phyloP scores from a whole-genome alignment of 192 early-diverging fungal species.

The Mortierella antarctica region DNA sequence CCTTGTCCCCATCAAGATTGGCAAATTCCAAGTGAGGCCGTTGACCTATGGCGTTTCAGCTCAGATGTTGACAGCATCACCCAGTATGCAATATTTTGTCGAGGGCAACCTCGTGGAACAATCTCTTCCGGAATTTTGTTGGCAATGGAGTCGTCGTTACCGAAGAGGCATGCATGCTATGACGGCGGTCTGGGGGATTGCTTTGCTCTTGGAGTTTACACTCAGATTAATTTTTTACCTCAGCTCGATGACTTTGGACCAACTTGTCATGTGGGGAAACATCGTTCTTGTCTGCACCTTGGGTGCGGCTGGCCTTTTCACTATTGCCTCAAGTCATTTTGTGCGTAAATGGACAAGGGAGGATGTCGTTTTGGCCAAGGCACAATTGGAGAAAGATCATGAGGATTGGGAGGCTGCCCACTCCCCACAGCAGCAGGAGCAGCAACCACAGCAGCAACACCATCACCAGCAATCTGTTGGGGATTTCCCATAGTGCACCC shows the following conservation, averaged over 20 bases:
- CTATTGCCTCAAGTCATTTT: slow-evolving; percentile 7
- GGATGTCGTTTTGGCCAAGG: slow-evolving; percentile 19
- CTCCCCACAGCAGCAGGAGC: neutral
- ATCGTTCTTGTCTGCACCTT: slow-evolving; percentile 30
- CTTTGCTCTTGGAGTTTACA: slow-evolving; percentile 57
- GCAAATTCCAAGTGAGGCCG: slow-evolving; percentile 45
- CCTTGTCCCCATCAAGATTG: slow-evolving; percentile 49
- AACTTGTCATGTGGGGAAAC: slow-evolving; percentile 52
- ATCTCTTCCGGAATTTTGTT: slow-evolving; percentile 47
- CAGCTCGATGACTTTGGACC: slow-evolving; percentile 48
- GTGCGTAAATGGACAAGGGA: slow-evolving; percentile 13
- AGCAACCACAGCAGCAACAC: too few species aligned
- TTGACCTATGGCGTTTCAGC: slow-evolving; percentile 52
- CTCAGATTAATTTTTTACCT: slow-evolving; percentile 48
- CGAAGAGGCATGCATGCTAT: slow-evolving; percentile 40
- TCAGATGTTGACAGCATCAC: slow-evolving; percentile 46
- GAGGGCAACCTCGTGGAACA: slow-evolving; percentile 41
- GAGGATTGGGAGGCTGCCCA: slow-evolving; percentile 31
- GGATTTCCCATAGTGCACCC: too few species aligned
- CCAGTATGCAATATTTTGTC: slow-evolving; percentile 26
- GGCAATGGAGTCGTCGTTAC: slow-evolving; percentile 45
- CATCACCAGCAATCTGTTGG: too few species aligned
- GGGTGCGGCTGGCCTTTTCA: slow-evolving; percentile 16
- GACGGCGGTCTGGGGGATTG: slow-evolving; percentile 54
- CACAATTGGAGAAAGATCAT: slow-evolving; percentile 27